A percentile compares a stretch with the other conserved stretches of the same genome.
These are phyloP conservation scores for Amphibolis antarctica DNA, from an alignment of 106 monocot species.

Conservation along the genomic window DNA sequence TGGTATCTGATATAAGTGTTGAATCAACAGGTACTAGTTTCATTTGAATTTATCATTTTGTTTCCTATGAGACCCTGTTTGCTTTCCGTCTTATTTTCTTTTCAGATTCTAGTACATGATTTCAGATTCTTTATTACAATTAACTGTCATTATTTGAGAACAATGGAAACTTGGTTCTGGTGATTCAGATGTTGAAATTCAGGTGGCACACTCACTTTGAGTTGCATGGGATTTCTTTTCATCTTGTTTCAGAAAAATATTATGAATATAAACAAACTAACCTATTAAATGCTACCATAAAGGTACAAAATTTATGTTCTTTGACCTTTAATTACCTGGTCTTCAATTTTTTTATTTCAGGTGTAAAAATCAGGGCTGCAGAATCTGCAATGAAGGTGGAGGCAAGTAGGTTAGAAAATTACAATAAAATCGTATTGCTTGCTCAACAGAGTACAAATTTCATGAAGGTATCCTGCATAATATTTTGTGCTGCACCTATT, in stretches of 20 bases:
- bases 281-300: too few relatives aligned
- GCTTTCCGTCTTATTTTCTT: not conserved
- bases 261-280: too few relatives aligned
- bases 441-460: slow-evolving; percentile 4
- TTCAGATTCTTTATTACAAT: too few relatives aligned
- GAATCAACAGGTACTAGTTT: slow-evolving; percentile 1
- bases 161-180: too few relatives aligned
- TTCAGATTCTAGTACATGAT: too few relatives aligned
- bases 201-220: too few relatives aligned
- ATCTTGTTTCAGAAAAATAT: too few relatives aligned
- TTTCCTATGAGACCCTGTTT: not conserved
- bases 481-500: not conserved
- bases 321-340: not conserved
- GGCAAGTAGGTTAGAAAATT: slow-evolving; percentile 30
- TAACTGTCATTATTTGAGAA: too few relatives aligned
- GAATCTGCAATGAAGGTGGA: slow-evolving; percentile 57
- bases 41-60: not conserved
- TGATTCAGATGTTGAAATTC: too few relatives aligned
- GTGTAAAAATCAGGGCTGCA: slow-evolving; percentile 41
- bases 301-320: too few relatives aligned
- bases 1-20: not conserved
- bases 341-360: slow-evolving; percentile 17
- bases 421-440: slow-evolving; percentile 31
- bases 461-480: slow-evolving; percentile 34
- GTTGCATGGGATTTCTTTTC: too few relatives aligned